Evolutionary conservation across 1,284 basidiomycete species (phyloP).

Genomic region (Cutaneotrichosporon sp.): DNA sequence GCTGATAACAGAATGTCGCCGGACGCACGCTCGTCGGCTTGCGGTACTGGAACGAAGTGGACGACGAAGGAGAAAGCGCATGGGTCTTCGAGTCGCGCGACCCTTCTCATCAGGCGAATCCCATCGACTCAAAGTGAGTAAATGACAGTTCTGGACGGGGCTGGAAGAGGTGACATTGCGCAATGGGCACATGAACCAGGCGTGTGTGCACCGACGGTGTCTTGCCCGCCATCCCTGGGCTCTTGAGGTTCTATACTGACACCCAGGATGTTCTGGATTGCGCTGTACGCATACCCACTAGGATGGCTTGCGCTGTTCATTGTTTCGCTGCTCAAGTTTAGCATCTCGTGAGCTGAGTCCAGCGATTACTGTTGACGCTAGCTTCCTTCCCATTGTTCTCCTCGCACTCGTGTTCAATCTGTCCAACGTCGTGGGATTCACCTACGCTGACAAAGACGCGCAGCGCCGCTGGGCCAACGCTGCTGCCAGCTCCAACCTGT

Average conservation of each 20-base stretch:
- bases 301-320: conserved; percentile 80
- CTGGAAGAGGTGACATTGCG: background rate
- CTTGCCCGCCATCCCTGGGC: background rate
- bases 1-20: conserved; percentile 64
- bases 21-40: conserved; percentile 85
- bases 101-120: conserved; percentile 84
- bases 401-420: conserved; percentile 86
- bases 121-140: conserved; percentile 67
- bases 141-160: background rate
- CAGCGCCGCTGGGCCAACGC: conserved; percentile 74
- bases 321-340: conserved; percentile 80
- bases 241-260: background rate
- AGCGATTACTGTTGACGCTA: conserved; percentile 31
- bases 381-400: conserved; percentile 79
- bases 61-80: conserved; percentile 88
- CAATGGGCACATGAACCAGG: too few relatives aligned
- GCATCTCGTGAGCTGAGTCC: conserved; percentile 60
- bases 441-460: conserved; percentile 76
- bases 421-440: conserved; percentile 72
- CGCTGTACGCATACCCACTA: conserved; percentile 80
- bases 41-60: conserved; percentile 95
- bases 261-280: conserved; percentile 53
- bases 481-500: conserved; percentile 58
- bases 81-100: conserved; percentile 95
- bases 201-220: too few relatives aligned